phyloP scores from a whole-genome alignment of 202 grass and related monocot genomes.

The Schoenoplectus triqueter region DNA sequence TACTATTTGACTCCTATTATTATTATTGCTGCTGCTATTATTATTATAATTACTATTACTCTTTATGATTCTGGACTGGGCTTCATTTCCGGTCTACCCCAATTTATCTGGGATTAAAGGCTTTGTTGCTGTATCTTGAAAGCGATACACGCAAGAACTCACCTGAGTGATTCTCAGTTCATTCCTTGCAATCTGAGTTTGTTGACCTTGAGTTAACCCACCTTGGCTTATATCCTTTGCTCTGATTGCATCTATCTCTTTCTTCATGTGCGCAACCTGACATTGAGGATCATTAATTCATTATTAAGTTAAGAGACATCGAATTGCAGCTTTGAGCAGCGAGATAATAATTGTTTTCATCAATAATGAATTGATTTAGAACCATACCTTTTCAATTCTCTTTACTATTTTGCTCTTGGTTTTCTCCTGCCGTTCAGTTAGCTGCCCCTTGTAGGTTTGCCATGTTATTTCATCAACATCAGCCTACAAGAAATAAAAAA shows the following conservation, averaged over 20 bases:
- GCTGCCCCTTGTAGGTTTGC: constrained; percentile 94
- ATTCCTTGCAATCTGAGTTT: constrained; percentile 99
- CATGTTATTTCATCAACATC: constrained; percentile 93
- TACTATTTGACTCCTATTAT: no score
- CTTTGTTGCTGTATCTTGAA: neutral
- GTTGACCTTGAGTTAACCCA: constrained; percentile 98
- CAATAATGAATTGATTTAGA: neutral
- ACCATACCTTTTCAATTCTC: constrained; percentile 85
- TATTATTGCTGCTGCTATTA: no score
- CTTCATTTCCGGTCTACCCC: no score
- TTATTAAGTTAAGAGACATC: constrained; percentile 36
- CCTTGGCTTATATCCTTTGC: constrained; percentile 95
- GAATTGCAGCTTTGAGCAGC: constrained; percentile 16
- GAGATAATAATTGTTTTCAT: neutral
- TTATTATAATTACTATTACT: no score
- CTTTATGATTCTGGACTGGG: no score
- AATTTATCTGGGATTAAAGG: no score
- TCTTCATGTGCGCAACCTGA: constrained; percentile 97
- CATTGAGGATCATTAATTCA: neutral
- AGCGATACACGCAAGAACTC: constrained; percentile 8
- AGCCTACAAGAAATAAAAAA: constrained; percentile 53
- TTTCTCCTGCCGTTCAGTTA: constrained; percentile 96
- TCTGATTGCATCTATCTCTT: constrained; percentile 97
- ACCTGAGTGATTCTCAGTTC: constrained; percentile 95
- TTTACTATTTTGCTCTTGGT: constrained; percentile 94